Evolutionary conservation across 768 basidiomycete species (phyloP).

Genomic region (Pulveroboletus ravenelii): DNA sequence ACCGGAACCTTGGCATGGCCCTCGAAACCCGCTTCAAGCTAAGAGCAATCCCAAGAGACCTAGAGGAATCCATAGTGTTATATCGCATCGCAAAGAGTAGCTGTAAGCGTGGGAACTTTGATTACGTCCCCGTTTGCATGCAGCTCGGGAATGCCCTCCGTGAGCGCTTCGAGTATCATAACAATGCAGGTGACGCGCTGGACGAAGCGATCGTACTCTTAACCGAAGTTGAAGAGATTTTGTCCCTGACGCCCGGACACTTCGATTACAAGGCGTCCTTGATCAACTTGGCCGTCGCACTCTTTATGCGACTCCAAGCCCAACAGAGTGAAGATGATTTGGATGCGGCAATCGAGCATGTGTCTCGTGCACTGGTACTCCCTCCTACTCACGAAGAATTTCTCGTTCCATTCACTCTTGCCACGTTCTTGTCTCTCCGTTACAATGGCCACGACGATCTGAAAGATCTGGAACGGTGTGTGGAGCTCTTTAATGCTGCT

Average conservation of each 20-base stretch:
- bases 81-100: conserved; percentile 9
- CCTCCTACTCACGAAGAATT: conserved; percentile 8
- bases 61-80: conserved; percentile 22
- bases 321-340: conserved; percentile 10
- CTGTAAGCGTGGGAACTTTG: conserved; percentile 6
- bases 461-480: conserved; percentile 13
- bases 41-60: conserved; percentile 5
- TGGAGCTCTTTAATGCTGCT: conserved; percentile 10
- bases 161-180: conserved; percentile 6
- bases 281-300: conserved; percentile 6
- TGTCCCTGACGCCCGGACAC: conserved; percentile 3
- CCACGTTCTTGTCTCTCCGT: conserved; percentile 12
- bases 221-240: conserved; percentile 13
- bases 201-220: conserved; percentile 24
- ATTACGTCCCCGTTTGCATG: conserved; percentile 10
- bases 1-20: conserved; percentile 16
- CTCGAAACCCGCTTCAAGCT: conserved; percentile 15
- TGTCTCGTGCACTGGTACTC: conserved; percentile 7
- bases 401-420: conserved; percentile 1
- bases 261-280: conserved; percentile 3
- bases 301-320: conserved; percentile 16
- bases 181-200: conserved; percentile 8
- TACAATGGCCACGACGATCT: not conserved
- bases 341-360: conserved; percentile 12
- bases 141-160: conserved; percentile 15